Evolutionary conservation across 2,329 filamentous ascomycete genomes (phyloP).

Genomic region (Blastomyces percursus): DNA sequence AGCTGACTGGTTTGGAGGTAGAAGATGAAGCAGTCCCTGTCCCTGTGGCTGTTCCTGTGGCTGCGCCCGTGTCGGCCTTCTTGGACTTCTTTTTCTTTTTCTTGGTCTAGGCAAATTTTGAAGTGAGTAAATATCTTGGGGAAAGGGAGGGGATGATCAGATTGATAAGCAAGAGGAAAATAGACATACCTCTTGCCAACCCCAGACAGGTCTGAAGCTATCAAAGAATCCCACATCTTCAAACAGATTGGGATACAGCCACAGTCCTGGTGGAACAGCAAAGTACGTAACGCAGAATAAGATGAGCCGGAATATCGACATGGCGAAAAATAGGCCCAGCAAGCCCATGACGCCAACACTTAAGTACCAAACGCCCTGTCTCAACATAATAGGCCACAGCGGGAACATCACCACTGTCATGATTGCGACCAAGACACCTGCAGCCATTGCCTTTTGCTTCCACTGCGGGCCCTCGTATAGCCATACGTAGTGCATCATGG

Average conservation of each 20-base stretch:
- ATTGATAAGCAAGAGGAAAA: neutral
- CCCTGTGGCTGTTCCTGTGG: too few species aligned
- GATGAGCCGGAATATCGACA: conserved; percentile 94
- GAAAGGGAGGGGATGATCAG: neutral
- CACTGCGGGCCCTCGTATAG: conserved; percentile 88
- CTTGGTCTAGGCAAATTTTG: conserved; percentile 17
- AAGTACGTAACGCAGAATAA: conserved; percentile 92
- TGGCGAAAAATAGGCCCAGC: conserved; percentile 86
- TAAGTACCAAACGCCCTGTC: conserved; percentile 93
- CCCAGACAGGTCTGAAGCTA: conserved; percentile 91
- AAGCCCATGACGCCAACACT: conserved; percentile 87
- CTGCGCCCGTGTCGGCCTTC: conserved; percentile 10
- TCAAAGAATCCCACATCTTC: conserved; percentile 98
- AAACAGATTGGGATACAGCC: conserved; percentile 96
- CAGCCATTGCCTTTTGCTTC: conserved; percentile 86
- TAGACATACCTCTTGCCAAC: conserved; percentile 80
- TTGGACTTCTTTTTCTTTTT: conserved; percentile 34
- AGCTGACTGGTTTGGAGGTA: conserved; percentile 1
- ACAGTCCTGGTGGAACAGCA: conserved; percentile 71
- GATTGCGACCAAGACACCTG: conserved; percentile 67
- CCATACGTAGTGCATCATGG: conserved; percentile 81
- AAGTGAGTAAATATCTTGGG: neutral
- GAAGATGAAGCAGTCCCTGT: neutral
- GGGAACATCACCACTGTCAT: conserved; percentile 91
- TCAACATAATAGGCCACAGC: conserved; percentile 82